phyloP scores from a whole-genome alignment of 2,329 filamentous ascomycete genomes.

The Fusarium albidum region DNA sequence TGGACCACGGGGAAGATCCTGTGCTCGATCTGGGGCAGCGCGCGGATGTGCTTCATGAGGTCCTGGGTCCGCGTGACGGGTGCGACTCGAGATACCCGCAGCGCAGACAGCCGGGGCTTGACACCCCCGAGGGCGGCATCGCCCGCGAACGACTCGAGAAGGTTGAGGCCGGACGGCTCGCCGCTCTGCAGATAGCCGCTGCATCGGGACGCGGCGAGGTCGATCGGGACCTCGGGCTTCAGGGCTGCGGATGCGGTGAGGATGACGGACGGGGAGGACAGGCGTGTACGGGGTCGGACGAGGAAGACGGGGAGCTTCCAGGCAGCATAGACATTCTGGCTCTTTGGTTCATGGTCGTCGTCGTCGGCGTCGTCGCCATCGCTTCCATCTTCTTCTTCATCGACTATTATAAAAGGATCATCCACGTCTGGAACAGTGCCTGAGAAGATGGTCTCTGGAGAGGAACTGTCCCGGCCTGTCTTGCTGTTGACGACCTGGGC shows the following conservation, averaged over 20 bases:
- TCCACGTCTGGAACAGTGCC: constrained; percentile 58
- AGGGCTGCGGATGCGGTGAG: constrained; percentile 70
- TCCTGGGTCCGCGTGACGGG: constrained; percentile 71
- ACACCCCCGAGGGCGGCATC: constrained; percentile 70
- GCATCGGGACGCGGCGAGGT: constrained; percentile 39
- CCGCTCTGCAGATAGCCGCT: constrained; percentile 75
- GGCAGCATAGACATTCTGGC: constrained; percentile 59
- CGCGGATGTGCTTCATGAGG: constrained; percentile 68
- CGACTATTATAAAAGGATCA: constrained; percentile 60
- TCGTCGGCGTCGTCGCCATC: constrained; percentile 33
- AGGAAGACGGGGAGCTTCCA: constrained; percentile 70
- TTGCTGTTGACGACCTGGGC: constrained; percentile 69
- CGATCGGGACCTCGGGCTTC: constrained; percentile 54
- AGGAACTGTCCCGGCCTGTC: constrained; percentile 56
- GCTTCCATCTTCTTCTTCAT: constrained; percentile 46
- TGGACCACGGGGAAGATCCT: constrained; percentile 75
- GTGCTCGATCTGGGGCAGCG: constrained; percentile 68
- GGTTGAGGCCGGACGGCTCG: constrained; percentile 74
- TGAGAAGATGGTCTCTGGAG: constrained; percentile 68
- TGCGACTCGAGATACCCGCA: constrained; percentile 77
- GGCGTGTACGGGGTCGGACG: constrained; percentile 66
- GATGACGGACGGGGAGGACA: constrained; percentile 71
- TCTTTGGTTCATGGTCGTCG: constrained; percentile 22
- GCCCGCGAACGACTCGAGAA: constrained; percentile 76
- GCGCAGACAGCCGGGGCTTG: constrained; percentile 73